Evolutionary conservation across 2,329 filamentous ascomycete species (phyloP).

Genomic region (Hymenoscyphus albidus): DNA sequence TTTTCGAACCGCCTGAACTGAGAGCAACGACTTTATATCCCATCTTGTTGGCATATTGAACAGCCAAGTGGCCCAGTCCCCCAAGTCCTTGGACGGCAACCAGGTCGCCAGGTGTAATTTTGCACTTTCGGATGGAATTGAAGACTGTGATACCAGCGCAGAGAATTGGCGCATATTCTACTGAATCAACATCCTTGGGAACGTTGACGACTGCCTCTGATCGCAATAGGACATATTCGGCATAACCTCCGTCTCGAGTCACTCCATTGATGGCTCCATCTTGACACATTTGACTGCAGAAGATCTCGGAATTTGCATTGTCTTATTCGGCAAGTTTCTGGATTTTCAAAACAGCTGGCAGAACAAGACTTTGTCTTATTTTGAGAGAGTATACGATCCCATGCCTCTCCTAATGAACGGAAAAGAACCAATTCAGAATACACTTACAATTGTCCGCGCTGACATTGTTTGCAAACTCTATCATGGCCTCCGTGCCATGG

Average conservation of each 20-base stretch:
- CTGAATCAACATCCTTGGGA: slow-evolving; percentile 49
- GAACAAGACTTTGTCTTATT: no score
- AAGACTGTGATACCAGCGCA: slow-evolving; percentile 65
- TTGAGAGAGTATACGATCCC: no score
- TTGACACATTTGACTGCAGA: slow-evolving; percentile 57
- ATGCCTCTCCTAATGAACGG: no score
- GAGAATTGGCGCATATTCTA: slow-evolving; percentile 55
- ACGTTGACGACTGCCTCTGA: slow-evolving; percentile 57
- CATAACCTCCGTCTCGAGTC: slow-evolving; percentile 62
- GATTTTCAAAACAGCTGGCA: no score
- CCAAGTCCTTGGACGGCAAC: slow-evolving; percentile 66
- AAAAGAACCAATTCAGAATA: no score
- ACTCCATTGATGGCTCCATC: slow-evolving; percentile 62
- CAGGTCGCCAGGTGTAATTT: slow-evolving; percentile 48
- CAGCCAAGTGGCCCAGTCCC: slow-evolving; percentile 71
- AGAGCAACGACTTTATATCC: slow-evolving; percentile 70
- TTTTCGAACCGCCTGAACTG: slow-evolving; percentile 62
- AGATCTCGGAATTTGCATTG: no score
- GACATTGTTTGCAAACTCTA: slow-evolving; percentile 57
- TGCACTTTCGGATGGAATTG: slow-evolving; percentile 53
- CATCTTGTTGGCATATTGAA: slow-evolving; percentile 74
- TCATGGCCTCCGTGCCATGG: slow-evolving; percentile 65
- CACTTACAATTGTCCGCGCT: slow-evolving; percentile 49
- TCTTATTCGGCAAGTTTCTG: no score
- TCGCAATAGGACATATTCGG: slow-evolving; percentile 58